Base-by-base conservation (phyloP, 2,329 filamentous ascomycete genomes). In the Cladosporium austrohemisphaericum region DNA sequence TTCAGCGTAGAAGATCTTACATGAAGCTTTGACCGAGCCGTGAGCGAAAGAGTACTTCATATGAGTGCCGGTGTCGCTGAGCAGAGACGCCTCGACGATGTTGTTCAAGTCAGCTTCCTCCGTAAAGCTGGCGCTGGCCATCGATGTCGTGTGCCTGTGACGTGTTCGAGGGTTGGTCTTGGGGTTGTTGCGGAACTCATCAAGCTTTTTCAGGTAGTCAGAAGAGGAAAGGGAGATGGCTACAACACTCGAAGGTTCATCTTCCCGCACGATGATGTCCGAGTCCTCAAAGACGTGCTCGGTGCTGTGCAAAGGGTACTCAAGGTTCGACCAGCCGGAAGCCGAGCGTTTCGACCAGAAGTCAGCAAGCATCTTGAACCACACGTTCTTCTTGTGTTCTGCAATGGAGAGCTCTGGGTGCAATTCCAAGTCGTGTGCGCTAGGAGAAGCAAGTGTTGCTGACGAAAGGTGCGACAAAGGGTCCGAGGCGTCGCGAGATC, bases 271-370 rank as follows among this genome's bases (percentile, higher is more conserved):
- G 58, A 98, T 95, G 55, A 98, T 91, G 66, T 98, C 89, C 7
- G 90, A 95, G 69, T 98, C 91, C 47, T 90, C 87, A 71, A 97
- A 97, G 40, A 98, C 91, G 66, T 98, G 93, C 65, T 98, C 93
- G 13, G 85, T 88, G 37, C 85, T 62, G 16, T 70, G 67, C 33
- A 97, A 79, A 3, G 94, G 94, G 61, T 98, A 98, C 48, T 98
- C 93, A 16, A 98, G 78, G 18, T 86, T 81, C 5, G 86, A 80
- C 93, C 93, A 98, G 29, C 92, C 91, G 66, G 90, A 96, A 19
- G 94, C 89, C 40, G 93, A 97, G 46, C 93, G 83, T 69, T 98
- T 94, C 2, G 93, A 94, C 93, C 93, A 98, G 68, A 98, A 98
- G 61, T 92, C 96, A 13, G 90, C 93, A 37, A 98, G 77, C 73